Base-by-base conservation (phyloP, 192 early-diverging fungal genomes). In the Geranomyces variabilis region DNA sequence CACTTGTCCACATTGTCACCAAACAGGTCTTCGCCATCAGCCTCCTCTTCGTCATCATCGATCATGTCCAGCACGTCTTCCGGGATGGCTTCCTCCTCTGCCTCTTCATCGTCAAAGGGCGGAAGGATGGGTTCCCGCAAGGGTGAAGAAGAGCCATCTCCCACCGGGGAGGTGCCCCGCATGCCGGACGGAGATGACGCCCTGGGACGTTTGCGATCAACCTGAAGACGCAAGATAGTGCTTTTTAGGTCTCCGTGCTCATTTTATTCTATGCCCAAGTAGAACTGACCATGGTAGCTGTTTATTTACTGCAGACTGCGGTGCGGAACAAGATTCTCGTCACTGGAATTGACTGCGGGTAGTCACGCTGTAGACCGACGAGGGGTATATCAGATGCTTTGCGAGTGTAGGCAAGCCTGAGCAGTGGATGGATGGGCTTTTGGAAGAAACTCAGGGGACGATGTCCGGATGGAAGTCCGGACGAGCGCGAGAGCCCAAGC, bases 11-110 rank as follows among this genome's bases (percentile, higher is more conserved):
- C 87, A 55, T 86, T 85, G 22, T 89, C 88, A 14, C 90, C 93
- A 83, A 94, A 95, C 71, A 99, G 82, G 81, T 99, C 94, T 74
- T 95, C 94, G 15, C 95, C 97, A 58, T 93, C 89, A 29, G 86
- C 90, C 17, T 92, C 91, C 41, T 86, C 85, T 46, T 82, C 85
- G 41, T 76, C 81, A 30, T 78, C 72, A 13, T 83, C 82, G 30
- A 81, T n/a, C 22, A 71, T 44, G 36, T 74, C 73, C 46, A 66
- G 21, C 13, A 66, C 59, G n/a, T 78, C 77, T 19, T 90, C 88
- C 29, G 81, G 79, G 17, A 83, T 72, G 44, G 82, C 46, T 51
- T 89, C 88, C 33, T 86, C 83, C 21, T 83, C 86, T 15, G 75
- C 80, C 67, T 89, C 87, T 26, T 72, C 70, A 21, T 64, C 63